Evolutionary conservation across 1,284 basidiomycete species (phyloP), one percentile per base, ranked within the genome.

Genomic region (Coniferiporia weirii): DNA sequence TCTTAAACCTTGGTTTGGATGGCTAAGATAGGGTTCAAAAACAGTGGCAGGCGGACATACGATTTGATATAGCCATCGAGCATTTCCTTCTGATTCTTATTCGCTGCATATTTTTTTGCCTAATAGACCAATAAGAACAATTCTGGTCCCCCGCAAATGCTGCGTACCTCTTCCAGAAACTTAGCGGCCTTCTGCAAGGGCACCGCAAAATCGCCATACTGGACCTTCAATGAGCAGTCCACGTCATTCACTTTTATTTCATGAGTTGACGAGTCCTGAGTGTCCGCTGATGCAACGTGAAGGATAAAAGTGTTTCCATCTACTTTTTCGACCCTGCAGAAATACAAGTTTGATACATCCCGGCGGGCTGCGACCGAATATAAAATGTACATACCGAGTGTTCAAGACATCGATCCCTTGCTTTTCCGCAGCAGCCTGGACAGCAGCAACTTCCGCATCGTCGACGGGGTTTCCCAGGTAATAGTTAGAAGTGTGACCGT

Each of bases 401-500:
- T 93, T 93, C 62, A 93, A 70, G 5, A 91, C 79, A 62, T 90
- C 87, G 45, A 93, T 70, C 5, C 79, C 81, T 27, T 86, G 75
- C 61, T 83, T 83, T 72, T 93, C 91, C 1, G 87, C 86, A 1
- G 84, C 83, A 4, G 75, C 75, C 69, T 93, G 91, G 9, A 93
- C 79, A 1, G 79, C 78, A 17, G 82, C 81, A 15, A 92, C 89
- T 67, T 93, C 91, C 0, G 83, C 81, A 64, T 93, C 88, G 15
- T 79, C 77, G 32, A 87, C 83, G 8, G 79, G 70, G 61, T 87
- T 79, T 1, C 89, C 89, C 22, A 87, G 81, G 68, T 93, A 93
- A 70, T 93, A 93, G 68, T 91, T 91, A 34, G 86, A 89, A 52
- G 91, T 67, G 62, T 93, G 89, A 0, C 91, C 91, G 22, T 82